Evolutionary conservation across 2,329 filamentous ascomycete genomes (phyloP).

Genomic region (Talaromyces sp.): DNA sequence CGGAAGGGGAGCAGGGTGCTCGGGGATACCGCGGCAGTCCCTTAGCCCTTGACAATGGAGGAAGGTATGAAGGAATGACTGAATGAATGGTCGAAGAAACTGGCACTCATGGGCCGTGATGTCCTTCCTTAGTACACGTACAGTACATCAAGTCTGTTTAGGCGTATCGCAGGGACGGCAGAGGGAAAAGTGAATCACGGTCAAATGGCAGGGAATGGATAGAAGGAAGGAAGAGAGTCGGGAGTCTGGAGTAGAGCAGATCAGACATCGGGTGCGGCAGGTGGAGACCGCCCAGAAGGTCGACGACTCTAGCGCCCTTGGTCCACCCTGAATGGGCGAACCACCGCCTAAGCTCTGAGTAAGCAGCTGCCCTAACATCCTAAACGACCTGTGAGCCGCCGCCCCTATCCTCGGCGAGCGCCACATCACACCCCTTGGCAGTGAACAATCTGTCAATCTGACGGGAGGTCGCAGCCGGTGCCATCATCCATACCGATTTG

Average conservation of each 20-base stretch:
- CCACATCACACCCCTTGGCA: conserved; percentile 9
- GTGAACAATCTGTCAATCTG: neutral
- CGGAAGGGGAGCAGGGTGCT: neutral
- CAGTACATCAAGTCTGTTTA: neutral
- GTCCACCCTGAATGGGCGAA: neutral
- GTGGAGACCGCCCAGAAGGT: conserved; percentile 4
- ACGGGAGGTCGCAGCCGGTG: neutral
- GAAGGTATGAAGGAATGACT: conserved; percentile 2
- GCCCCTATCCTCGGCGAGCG: neutral
- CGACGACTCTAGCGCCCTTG: neutral
- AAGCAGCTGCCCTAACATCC: conserved; percentile 2
- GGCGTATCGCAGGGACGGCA: neutral
- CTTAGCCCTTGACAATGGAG: neutral
- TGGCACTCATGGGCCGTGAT: conserved; percentile 2
- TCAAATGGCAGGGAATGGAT: neutral
- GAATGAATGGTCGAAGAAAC: neutral
- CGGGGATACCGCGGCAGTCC: neutral
- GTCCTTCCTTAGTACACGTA: neutral
- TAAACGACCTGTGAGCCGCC: neutral
- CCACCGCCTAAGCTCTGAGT: neutral
- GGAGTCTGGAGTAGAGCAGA: neutral
- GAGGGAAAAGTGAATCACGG: neutral
- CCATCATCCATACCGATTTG: neutral
- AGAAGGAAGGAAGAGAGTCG: neutral
- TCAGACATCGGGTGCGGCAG: neutral